Evolutionary conservation across 192 early-diverging fungal genomes (phyloP), one percentile per base, ranked within the genome.

Genomic region (Funneliformis mosseae): DNA sequence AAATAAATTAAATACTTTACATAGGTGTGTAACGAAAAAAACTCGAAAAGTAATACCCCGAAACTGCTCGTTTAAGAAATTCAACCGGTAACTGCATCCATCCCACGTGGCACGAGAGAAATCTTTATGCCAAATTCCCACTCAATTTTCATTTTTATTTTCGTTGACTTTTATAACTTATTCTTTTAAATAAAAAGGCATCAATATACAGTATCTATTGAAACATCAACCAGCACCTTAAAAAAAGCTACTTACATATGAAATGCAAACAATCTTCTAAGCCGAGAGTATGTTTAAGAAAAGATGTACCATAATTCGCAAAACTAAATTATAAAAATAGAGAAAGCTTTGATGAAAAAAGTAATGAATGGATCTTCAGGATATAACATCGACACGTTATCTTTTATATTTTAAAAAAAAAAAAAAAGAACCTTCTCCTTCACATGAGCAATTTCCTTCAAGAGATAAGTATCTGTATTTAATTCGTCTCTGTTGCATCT

Each of bases 181-280:
- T 42, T 60, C 75, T 60, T 60, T 76, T 76, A 76, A 42, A 63
- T 42, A 76, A 76, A 45, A 43, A 23, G 5, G 50, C 9, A 28
- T 75, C 33, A 61, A 38, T 75, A 75, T 75, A 75, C 48, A 46
- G 10, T 21, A 75, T 75, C 4, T 75, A 75, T 75, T 23, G 60
- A 75, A 75, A n/a, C 2, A 75, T 11, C 59, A n/a, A n/a, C n/a
- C n/a, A n/a, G n/a, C n/a, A n/a, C n/a, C n/a, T n/a, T n/a, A n/a
- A 60, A 25, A 55, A 75, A 75, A 75, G 7, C 28, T 60, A 75
- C 74, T 75, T 75, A 75, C 74, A 75, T 75, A 33, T 75, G 74
- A 75, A 75, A 75, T 59, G 38, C 60, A 55, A 9, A 75, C 2
- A 39, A 75, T 5, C 5, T 75, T 75, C 74, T 75, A 61, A 75